Conservation (phyloP, 1,284 basidiomycete genomes). For the Stereum hirsutum region DNA sequence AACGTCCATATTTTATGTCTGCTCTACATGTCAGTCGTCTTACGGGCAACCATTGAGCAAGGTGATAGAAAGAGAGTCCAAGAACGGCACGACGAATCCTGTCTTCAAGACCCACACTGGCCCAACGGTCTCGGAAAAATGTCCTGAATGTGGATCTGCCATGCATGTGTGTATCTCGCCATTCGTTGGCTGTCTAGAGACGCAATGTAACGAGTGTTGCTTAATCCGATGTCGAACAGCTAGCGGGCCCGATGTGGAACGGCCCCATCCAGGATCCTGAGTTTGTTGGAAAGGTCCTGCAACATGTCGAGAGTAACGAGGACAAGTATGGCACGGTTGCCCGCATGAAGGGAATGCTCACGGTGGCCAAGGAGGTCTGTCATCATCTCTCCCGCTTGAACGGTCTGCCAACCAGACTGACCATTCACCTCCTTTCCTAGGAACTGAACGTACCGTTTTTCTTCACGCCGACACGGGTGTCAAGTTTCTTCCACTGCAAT, state of each 20-base stretch:
- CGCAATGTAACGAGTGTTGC: constrained; percentile 1
- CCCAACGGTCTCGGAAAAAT: constrained; percentile 58
- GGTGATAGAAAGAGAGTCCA: constrained; percentile 46
- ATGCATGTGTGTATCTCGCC: constrained; percentile 50
- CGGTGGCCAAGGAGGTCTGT: constrained; percentile 77
- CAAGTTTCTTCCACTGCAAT: constrained; percentile 76
- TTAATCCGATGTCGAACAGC: constrained; percentile 25
- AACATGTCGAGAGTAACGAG: constrained; percentile 56
- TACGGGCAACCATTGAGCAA: constrained; percentile 76
- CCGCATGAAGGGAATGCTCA: constrained; percentile 95
- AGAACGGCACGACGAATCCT: constrained; percentile 44
- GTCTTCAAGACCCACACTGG: constrained; percentile 70
- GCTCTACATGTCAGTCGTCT: constrained; percentile 72
- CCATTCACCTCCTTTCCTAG: constrained; percentile 26
- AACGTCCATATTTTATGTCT: constrained; percentile 77
- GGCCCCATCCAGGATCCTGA: constrained; percentile 75
- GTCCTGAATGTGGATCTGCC: constrained; percentile 74
- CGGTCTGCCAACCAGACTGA: no score
- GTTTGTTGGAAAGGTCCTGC: constrained; percentile 73
- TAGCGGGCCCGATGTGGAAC: constrained; percentile 96
- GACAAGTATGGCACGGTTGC: constrained; percentile 69
- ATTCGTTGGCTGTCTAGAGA: background rate
- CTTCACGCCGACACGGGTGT: constrained; percentile 81
- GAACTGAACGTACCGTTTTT: constrained; percentile 82
- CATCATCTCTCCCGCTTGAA: background rate